Evolutionary conservation across 2,329 filamentous ascomycete species (phyloP), one percentile per base, ranked within the genome.

Genomic region (Xylaria sp.): DNA sequence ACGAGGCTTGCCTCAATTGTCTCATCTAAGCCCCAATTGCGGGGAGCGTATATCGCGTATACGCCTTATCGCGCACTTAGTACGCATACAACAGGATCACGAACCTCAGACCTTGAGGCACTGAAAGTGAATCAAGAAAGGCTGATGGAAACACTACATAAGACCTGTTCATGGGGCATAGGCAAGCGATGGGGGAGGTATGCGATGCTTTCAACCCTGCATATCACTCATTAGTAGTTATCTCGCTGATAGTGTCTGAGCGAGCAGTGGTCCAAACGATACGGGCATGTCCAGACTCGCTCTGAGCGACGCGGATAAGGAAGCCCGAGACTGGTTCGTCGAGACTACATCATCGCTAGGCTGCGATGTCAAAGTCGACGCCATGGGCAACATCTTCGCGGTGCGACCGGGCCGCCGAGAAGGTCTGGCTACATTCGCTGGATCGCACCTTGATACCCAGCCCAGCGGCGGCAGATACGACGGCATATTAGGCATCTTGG

Each of bases 371-470:
- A 90, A 86, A 0, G 80, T 93, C 1, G 93, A 96, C 77, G 83
- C 88, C 31, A 94, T 95, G 88, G 92, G 92, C 23, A 96, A 95
- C 73, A 92, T 91, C 69, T 96, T 95, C 77, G 91, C 92, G 0
- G 84, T 93, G 3, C 86, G 90, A 2, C 86, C 89, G 2, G 92
- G 92, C 0, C 81, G 86, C 65, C 80, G 81, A 20, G 83, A 87
- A 31, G 86, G 87, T 1, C 84, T 88, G 9, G 86, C 91, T 0
- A 92, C 90, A 1, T 92, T 89, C 70, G 90, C 89, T 33, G 92
- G 92, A 1, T 91, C 89, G 7, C 92, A 94, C 78, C 77, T 91
- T 2, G 90, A 91, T 74, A 90, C 89, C 0, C 89, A 90, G 71
- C 88, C 88, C 1, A 81, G 80, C 0, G 91, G 91, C 1, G 91